A percentile compares a stretch with the other conserved stretches of the same genome.
These are phyloP conservation scores for Tolypocladium cylindrosporum DNA, from an alignment of 2,329 filamentous ascomycete species.

Conservation along the genomic window DNA sequence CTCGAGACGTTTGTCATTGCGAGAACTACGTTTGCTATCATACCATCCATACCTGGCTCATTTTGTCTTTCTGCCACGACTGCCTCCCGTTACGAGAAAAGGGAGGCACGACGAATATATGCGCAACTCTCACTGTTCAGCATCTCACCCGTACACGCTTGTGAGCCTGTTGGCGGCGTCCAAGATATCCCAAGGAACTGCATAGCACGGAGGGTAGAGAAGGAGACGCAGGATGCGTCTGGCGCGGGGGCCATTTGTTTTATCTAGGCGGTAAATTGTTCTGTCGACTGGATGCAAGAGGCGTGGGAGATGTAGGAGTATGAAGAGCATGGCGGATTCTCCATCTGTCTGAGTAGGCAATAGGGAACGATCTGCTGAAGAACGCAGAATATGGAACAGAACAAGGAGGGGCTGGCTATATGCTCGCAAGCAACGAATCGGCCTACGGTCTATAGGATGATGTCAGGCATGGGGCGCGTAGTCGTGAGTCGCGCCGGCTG, in stretches of 20 bases:
- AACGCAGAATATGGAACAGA: too few relatives aligned
- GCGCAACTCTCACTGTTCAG: background rate
- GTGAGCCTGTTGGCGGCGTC: background rate
- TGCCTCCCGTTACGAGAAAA: background rate
- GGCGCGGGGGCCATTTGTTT: background rate
- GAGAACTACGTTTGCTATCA: background rate
- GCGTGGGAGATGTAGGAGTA: too few relatives aligned
- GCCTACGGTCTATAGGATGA: too few relatives aligned
- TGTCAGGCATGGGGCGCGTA: background rate
- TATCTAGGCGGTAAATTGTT: background rate
- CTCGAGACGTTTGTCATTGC: background rate
- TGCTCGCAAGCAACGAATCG: too few relatives aligned
- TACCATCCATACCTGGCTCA: background rate
- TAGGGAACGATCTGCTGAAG: too few relatives aligned
- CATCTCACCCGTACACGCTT: background rate
- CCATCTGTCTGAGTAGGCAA: too few relatives aligned
- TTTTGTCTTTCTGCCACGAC: background rate
- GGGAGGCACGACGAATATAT: background rate
- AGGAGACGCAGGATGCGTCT: background rate
- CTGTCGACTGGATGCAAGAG: background rate
- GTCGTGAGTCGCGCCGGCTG: background rate
- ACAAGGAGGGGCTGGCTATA: too few relatives aligned
- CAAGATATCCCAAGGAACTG: background rate
- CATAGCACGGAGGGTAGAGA: background rate
- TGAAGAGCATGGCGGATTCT: too few relatives aligned